A percentile compares a stretch with the other conserved stretches of the same genome.
phyloP scores from a whole-genome alignment of 805 yeast species.

The Wickerhamomyces subpelliculosus region DNA sequence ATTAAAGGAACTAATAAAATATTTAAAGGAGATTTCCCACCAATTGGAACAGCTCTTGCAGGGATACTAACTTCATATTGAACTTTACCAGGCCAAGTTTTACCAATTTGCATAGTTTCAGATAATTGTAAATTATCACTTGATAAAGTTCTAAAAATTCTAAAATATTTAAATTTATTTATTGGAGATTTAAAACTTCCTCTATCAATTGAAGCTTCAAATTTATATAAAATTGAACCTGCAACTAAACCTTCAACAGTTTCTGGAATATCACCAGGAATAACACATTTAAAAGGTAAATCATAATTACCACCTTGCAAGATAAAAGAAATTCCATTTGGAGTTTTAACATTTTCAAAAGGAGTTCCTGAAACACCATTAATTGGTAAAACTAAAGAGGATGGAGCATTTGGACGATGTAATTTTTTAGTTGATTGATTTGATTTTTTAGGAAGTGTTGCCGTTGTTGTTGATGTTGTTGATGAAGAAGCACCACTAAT shows the following conservation, averaged over 20 bases:
- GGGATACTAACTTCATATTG: slow-evolving; percentile 86
- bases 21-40: slow-evolving; percentile 63
- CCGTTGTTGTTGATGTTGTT: slow-evolving; percentile 7
- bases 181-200: slow-evolving; percentile 39
- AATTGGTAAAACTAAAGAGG: slow-evolving; percentile 20
- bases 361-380: slow-evolving; percentile 28
- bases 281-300: slow-evolving; percentile 73
- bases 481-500: slow-evolving; percentile 6
- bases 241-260: slow-evolving; percentile 85
- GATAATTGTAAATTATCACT: slow-evolving; percentile 65
- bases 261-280: slow-evolving; percentile 77
- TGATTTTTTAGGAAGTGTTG: slow-evolving; percentile 8
- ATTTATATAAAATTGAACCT: slow-evolving; percentile 62
- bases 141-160: slow-evolving; percentile 77
- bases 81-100: slow-evolving; percentile 83
- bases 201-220: slow-evolving; percentile 77
- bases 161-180: slow-evolving; percentile 48
- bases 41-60: slow-evolving; percentile 80
- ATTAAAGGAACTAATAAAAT: slow-evolving; percentile 68
- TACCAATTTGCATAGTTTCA: slow-evolving; percentile 86
- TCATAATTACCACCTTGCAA: slow-evolving; percentile 74
- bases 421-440: no score
- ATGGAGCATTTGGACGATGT: slow-evolving; percentile 17
- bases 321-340: slow-evolving; percentile 25
- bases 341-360: slow-evolving; percentile 17